Evolutionary conservation across 163 green algal species (phyloP), one percentile per base, ranked within the genome.

Genomic region (Volvox carteri): DNA sequence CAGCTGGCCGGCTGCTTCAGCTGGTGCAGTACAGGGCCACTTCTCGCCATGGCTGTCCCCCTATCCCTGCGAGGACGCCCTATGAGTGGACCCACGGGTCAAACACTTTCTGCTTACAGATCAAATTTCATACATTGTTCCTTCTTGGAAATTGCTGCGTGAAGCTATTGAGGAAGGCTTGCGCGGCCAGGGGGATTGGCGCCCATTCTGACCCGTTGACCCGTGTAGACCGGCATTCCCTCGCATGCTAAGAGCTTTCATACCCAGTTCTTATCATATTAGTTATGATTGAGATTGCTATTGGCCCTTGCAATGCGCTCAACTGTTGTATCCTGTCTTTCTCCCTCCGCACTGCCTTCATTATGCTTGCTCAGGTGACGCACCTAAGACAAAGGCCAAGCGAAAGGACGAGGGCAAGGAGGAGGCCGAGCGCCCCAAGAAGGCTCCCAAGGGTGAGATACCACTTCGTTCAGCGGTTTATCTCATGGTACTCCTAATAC

Each of bases 331-430:
- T n/a, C n/a, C n/a, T n/a, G n/a, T n/a, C n/a, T n/a, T n/a, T n/a
- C n/a, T n/a, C n/a, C n/a, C n/a, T n/a, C n/a, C n/a, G n/a, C n/a
- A n/a, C n/a, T n/a, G n/a, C n/a, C n/a, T n/a, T n/a, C n/a, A n/a
- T n/a, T n/a, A n/a, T n/a, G n/a, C n/a, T 76, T 4, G 50, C 50
- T 58, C 50, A 78, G 50, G 11, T 42, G 65, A 60, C 16, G 58
- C 78, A 37, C 58, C 77, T 23, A 73, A 73, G 77, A 37, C 35
- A 50, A 85, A 85, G 77, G 42, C 28, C 37, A 86, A 86, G 78
- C 78, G 78, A 33, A 86, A 86, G 79, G 60, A 76, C 79, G 65
- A 86, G 62, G n/a, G 19, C 39, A 86, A 86, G 79, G 79, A 78
- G 79, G 62, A 76, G 56, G 37, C 37, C 25, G 78, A 86, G 33